phyloP scores from a whole-genome alignment of 1,284 basidiomycete species.

The Stygiomarasmius scandens region DNA sequence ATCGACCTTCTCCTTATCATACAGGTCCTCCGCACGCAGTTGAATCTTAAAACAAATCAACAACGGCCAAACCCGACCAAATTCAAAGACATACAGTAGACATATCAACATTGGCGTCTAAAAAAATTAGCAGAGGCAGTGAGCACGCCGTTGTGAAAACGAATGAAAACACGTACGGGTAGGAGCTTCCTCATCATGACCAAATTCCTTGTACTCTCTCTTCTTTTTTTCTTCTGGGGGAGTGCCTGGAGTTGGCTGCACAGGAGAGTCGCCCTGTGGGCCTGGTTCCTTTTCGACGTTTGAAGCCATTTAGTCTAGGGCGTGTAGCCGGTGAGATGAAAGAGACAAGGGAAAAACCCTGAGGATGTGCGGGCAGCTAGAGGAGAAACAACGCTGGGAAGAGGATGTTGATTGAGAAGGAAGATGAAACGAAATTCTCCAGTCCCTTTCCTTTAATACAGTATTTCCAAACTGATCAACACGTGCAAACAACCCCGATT shows the following conservation, averaged over 20 bases:
- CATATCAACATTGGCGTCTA: conserved; percentile 89
- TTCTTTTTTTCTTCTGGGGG: conserved; percentile 64
- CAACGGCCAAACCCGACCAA: conserved; percentile 14
- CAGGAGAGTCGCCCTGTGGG: conserved; percentile 46
- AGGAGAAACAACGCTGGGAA: conserved; percentile 6
- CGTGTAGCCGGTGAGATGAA: conserved; percentile 13
- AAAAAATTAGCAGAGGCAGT: conserved; percentile 11
- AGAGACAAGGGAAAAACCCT: conserved; percentile 15
- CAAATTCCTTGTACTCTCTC: conserved; percentile 92
- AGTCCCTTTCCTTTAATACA: conserved; percentile 33
- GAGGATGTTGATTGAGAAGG: conserved; percentile 22
- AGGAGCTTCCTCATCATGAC: conserved; percentile 72
- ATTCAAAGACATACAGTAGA: conserved; percentile 53
- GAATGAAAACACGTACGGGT: conserved; percentile 56
- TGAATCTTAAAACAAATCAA: conserved; percentile 63
- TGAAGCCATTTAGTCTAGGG: conserved; percentile 35
- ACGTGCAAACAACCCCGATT: conserved; percentile 30
- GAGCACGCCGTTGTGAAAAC: conserved; percentile 13
- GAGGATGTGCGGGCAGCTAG: conserved; percentile 9
- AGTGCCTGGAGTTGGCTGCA: conserved; percentile 21
- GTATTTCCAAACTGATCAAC: conserved; percentile 26
- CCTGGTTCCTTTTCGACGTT: conserved; percentile 68
- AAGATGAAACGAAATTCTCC: conserved; percentile 28
- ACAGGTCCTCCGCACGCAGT: conserved; percentile 92
- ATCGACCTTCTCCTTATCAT: conserved; percentile 99